phyloP scores from a whole-genome alignment of 1,139 yeast species.

The Debaryomyces subglobosus region DNA sequence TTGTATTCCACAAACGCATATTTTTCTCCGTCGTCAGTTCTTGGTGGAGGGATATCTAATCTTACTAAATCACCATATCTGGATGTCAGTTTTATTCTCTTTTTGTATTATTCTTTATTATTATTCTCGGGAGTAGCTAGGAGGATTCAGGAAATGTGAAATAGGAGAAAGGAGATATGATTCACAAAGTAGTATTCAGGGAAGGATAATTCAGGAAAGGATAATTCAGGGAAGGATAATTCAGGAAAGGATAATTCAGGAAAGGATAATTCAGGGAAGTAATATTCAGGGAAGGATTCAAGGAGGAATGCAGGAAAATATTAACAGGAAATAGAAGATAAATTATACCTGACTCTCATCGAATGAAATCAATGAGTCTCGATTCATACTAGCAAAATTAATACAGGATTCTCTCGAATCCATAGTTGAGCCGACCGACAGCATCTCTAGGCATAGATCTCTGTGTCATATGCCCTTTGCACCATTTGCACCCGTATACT shows the following conservation, averaged over 20 bases:
- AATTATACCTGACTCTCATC: neutral
- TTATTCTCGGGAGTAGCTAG: constrained; percentile 8
- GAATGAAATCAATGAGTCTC: neutral
- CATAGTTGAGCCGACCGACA: neutral
- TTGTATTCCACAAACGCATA: constrained; percentile 77
- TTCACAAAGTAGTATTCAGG: neutral
- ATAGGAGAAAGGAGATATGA: neutral
- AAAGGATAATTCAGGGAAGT: neutral
- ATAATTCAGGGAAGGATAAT: neutral
- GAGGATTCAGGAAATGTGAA: neutral
- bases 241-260: constrained; percentile 1
- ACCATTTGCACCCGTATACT: neutral
- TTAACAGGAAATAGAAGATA: neutral
- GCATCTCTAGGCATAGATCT: neutral
- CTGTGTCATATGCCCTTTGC: neutral
- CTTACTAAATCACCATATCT: constrained; percentile 68
- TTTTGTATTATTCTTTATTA: neutral
- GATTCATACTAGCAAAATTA: constrained; percentile 1
- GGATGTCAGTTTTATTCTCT: constrained; percentile 6
- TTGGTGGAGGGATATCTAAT: constrained; percentile 72
- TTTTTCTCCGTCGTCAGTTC: constrained; percentile 63
- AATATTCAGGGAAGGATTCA: neutral
- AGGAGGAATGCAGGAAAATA: constrained; percentile 2
- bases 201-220: constrained; percentile 1
- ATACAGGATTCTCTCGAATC: neutral